Evolutionary conservation across 1,284 basidiomycete genomes (phyloP).

Genomic region (Agroathelia rolfsii): DNA sequence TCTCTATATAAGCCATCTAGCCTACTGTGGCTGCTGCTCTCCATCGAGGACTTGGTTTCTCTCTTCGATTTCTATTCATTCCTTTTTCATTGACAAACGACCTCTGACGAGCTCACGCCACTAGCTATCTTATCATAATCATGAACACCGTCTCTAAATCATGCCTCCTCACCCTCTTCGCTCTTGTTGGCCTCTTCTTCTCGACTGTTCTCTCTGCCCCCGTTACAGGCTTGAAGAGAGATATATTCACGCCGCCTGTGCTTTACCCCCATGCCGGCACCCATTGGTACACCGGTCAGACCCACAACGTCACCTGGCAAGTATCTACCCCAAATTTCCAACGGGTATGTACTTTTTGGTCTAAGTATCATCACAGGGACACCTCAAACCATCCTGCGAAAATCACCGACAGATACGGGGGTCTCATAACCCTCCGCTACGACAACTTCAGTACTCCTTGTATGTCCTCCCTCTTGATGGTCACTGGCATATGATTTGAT

Average conservation of each 20-base stretch:
- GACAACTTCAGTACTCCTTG: constrained; percentile 18
- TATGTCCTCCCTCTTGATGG: constrained; percentile 13
- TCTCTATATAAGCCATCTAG: no score
- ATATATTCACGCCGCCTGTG: constrained; percentile 35
- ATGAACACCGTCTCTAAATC: constrained; percentile 12
- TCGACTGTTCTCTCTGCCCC: constrained; percentile 16
- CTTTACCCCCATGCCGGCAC: constrained; percentile 26
- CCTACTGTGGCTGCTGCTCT: no score
- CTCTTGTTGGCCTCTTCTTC: constrained; percentile 11
- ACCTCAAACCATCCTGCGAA: constrained; percentile 17
- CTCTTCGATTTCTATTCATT: no score
- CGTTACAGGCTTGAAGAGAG: constrained; percentile 16
- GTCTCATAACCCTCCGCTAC: constrained; percentile 21
- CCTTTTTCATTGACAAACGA: no score
- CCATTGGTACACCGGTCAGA: constrained; percentile 29
- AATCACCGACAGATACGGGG: constrained; percentile 27
- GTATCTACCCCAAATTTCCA: constrained; percentile 8
- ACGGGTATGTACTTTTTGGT: background rate
- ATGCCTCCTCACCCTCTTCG: constrained; percentile 10
- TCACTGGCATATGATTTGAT: constrained; percentile 5
- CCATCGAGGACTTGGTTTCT: no score
- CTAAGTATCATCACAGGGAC: constrained; percentile 26
- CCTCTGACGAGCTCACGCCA: no score
- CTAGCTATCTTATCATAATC: no score
- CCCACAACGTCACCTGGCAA: constrained; percentile 28